Evolutionary conservation across 2,329 filamentous ascomycete species (phyloP).

Genomic region (Myriosclerotinia curreyana): DNA sequence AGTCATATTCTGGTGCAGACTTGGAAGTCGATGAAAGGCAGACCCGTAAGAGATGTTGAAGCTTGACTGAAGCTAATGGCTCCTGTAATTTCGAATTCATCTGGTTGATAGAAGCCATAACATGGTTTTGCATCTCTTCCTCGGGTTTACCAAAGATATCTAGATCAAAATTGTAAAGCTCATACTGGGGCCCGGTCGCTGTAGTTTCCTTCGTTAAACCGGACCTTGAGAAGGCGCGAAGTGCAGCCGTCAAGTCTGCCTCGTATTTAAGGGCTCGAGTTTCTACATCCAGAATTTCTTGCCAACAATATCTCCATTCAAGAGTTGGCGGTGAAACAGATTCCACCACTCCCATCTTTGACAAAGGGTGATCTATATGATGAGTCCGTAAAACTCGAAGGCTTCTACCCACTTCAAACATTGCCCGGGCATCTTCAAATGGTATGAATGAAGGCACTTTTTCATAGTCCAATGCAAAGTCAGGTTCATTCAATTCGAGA

Average conservation of each 20-base stretch:
- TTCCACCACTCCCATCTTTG: constrained; percentile 48
- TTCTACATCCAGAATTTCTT: constrained; percentile 63
- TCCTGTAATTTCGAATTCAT: constrained; percentile 43
- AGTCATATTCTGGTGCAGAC: constrained; percentile 22
- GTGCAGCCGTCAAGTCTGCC: constrained; percentile 41
- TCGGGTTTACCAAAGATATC: constrained; percentile 51
- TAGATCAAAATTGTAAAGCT: constrained; percentile 22
- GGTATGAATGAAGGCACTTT: constrained; percentile 72
- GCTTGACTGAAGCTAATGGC: constrained; percentile 26
- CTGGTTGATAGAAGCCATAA: constrained; percentile 51
- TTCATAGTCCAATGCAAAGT: constrained; percentile 61
- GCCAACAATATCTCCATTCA: constrained; percentile 71
- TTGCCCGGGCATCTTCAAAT: constrained; percentile 61
- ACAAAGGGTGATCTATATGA: constrained; percentile 69
- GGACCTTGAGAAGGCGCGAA: constrained; percentile 29
- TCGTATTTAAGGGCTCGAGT: constrained; percentile 55
- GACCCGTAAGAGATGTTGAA: constrained; percentile 30
- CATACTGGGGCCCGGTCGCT: neutral
- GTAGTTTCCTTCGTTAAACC: neutral
- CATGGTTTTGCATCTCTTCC: constrained; percentile 46
- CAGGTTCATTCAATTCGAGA: constrained; percentile 53
- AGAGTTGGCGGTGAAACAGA: constrained; percentile 54
- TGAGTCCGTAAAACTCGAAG: constrained; percentile 68
- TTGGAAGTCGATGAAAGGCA: constrained; percentile 28
- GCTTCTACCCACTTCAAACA: constrained; percentile 80